Evolutionary conservation across 805 yeast species (phyloP).

Genomic region (Kluyveromyces aestuarii): DNA sequence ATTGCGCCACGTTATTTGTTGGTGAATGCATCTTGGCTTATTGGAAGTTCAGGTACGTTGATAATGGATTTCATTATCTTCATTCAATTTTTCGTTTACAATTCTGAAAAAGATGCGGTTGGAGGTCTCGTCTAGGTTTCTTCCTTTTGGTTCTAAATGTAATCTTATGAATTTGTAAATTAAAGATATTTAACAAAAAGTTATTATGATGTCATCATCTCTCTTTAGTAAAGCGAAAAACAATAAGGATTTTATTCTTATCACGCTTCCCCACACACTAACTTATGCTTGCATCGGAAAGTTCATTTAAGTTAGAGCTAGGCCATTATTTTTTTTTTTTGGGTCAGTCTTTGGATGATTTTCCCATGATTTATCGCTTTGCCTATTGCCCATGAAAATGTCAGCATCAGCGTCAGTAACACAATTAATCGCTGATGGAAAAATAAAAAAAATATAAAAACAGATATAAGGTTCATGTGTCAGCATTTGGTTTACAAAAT

Average conservation of each 20-base stretch:
- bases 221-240: no score
- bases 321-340: neutral
- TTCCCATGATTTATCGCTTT: neutral
- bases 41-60: conserved; percentile 86
- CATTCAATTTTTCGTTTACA: conserved; percentile 75
- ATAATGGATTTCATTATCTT: conserved; percentile 77
- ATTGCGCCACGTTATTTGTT: conserved; percentile 58
- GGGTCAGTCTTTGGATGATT: neutral
- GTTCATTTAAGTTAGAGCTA: neutral
- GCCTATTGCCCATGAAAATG: neutral
- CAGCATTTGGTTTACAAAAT: neutral
- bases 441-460: neutral
- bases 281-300: no score
- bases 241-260: no score
- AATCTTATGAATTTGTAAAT: neutral
- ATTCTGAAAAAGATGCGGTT: conserved; percentile 2
- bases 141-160: neutral
- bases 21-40: conserved; percentile 86
- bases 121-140: neutral
- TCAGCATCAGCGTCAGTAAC: neutral
- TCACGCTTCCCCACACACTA: neutral
- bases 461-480: neutral
- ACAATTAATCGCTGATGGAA: neutral
- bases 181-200: no score
- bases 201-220: no score